These are phyloP conservation scores for Termitomyces sp. DNA, from an alignment of 768 basidiomycete species.

Conservation along the genomic window DNA sequence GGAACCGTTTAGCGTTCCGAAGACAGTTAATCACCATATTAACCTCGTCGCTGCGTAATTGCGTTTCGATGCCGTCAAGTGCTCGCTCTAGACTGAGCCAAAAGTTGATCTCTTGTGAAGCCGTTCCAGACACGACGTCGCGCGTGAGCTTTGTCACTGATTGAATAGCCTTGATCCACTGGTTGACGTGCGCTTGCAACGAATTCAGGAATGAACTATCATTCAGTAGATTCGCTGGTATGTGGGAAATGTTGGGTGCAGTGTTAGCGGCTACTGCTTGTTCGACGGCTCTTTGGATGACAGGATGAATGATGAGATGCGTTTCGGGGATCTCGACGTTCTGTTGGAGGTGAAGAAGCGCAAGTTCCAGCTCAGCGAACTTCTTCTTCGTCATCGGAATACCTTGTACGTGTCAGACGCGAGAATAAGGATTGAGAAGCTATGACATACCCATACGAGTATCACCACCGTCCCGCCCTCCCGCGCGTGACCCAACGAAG, in stretches of 20 bases:
- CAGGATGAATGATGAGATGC: slow-evolving; percentile 86
- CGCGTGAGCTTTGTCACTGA: slow-evolving; percentile 93
- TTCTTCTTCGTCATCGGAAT: slow-evolving; percentile 99
- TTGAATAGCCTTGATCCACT: slow-evolving; percentile 98
- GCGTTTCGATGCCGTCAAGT: slow-evolving; percentile 88
- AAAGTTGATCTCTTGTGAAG: slow-evolving; percentile 98
- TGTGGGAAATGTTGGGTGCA: slow-evolving; percentile 73
- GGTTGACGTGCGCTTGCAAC: slow-evolving; percentile 90
- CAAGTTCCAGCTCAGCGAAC: slow-evolving; percentile 95
- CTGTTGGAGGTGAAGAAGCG: slow-evolving; percentile 92
- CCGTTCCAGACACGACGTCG: slow-evolving; percentile 92
- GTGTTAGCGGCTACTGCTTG: slow-evolving; percentile 51
- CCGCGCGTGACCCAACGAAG: slow-evolving; percentile 82
- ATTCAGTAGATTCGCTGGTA: slow-evolving; percentile 67
- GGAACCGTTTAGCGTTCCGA: slow-evolving; percentile 94
- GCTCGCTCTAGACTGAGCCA: slow-evolving; percentile 95
- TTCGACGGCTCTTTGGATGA: slow-evolving; percentile 85
- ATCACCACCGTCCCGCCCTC: slow-evolving; percentile 67
- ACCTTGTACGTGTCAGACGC: slow-evolving; percentile 31
- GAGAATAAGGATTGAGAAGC: neutral
- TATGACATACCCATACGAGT: slow-evolving; percentile 62
- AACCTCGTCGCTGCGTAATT: slow-evolving; percentile 89
- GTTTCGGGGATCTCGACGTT: slow-evolving; percentile 99
- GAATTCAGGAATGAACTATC: slow-evolving; percentile 93
- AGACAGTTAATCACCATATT: slow-evolving; percentile 91